These are phyloP conservation scores for Penicillium soppii DNA, from an alignment of 495 filamentous ascomycete genomes.

Conservation along the genomic window DNA sequence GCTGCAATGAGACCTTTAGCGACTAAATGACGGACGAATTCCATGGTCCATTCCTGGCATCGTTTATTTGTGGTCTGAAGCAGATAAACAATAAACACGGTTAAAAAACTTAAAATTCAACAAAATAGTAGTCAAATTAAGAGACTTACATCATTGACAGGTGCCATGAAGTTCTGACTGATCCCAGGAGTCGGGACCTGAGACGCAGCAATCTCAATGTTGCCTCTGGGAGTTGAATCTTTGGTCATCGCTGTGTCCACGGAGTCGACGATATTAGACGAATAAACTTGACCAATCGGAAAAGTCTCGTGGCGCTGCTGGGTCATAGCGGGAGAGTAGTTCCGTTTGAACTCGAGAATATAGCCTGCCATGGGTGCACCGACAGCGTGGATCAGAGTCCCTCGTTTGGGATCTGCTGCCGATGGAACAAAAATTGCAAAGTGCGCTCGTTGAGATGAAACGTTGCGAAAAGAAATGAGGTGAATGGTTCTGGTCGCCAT, in stretches of 20 bases:
- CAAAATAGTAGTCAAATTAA: neutral
- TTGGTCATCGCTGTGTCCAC: neutral
- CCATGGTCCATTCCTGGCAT: slow-evolving; percentile 41
- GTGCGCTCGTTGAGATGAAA: slow-evolving; percentile 27
- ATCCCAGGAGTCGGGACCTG: slow-evolving; percentile 29
- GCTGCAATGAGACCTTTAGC: slow-evolving; percentile 19
- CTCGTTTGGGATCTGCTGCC: slow-evolving; percentile 6
- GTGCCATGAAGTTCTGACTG: slow-evolving; percentile 35
- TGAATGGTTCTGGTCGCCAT: slow-evolving; percentile 22
- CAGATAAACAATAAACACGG: neutral
- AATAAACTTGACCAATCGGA: slow-evolving; percentile 24
- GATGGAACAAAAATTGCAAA: slow-evolving; percentile 36
- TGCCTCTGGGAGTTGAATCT: slow-evolving; percentile 22
- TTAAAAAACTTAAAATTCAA: neutral
- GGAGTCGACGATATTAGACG: slow-evolving; percentile 23
- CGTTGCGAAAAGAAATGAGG: slow-evolving; percentile 24
- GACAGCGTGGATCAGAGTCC: slow-evolving; percentile 33
- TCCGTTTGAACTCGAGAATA: slow-evolving; percentile 30
- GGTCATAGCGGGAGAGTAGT: slow-evolving; percentile 9
- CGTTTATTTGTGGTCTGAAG: slow-evolving; percentile 30
- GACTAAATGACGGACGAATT: slow-evolving; percentile 31
- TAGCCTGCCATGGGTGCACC: slow-evolving; percentile 36
- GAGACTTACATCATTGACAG: slow-evolving; percentile 32
- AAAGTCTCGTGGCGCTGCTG: slow-evolving; percentile 10
- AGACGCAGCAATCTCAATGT: slow-evolving; percentile 30